Evolutionary conservation across 2,329 filamentous ascomycete species (phyloP).

Genomic region (Aotearoamyces nothofagi): DNA sequence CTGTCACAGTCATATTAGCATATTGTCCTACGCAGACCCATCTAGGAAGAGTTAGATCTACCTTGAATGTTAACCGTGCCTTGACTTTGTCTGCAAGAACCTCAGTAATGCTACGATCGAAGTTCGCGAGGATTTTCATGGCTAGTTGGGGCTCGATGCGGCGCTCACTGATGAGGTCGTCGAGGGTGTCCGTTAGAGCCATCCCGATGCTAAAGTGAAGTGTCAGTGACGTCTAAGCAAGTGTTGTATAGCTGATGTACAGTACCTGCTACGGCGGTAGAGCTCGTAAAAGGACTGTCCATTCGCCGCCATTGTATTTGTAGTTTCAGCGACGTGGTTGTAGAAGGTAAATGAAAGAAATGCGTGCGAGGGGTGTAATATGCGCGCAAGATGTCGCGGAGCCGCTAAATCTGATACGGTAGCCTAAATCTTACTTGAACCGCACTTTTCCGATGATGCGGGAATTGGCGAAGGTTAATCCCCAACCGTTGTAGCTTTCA

Average conservation of each 20-base stretch:
- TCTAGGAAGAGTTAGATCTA: slow-evolving; percentile 24
- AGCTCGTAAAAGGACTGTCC: slow-evolving; percentile 72
- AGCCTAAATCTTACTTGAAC: no score
- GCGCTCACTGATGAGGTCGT: slow-evolving; percentile 86
- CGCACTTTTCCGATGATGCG: no score
- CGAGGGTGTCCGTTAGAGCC: slow-evolving; percentile 88
- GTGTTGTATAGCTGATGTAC: slow-evolving; percentile 17
- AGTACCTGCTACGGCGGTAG: slow-evolving; percentile 94
- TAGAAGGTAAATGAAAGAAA: not conserved
- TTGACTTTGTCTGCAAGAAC: slow-evolving; percentile 87
- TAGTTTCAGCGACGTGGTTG: slow-evolving; percentile 3
- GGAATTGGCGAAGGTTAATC: no score
- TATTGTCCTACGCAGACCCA: not conserved
- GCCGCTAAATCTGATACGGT: no score
- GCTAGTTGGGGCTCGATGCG: slow-evolving; percentile 95
- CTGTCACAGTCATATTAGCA: slow-evolving; percentile 29
- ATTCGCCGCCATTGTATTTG: slow-evolving; percentile 29
- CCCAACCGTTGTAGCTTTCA: no score
- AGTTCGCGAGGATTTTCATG: slow-evolving; percentile 95
- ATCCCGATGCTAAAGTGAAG: slow-evolving; percentile 60
- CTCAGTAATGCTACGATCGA: slow-evolving; percentile 86
- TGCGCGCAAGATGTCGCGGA: no score
- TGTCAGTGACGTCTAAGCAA: slow-evolving; percentile 17
- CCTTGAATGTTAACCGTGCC: slow-evolving; percentile 86
- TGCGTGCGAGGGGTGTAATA: slow-evolving; percentile 1